A percentile compares a stretch with the other conserved stretches of the same genome.
Conservation (phyloP, 805 yeast genomes). For the Yarrowia deformans region DNA sequence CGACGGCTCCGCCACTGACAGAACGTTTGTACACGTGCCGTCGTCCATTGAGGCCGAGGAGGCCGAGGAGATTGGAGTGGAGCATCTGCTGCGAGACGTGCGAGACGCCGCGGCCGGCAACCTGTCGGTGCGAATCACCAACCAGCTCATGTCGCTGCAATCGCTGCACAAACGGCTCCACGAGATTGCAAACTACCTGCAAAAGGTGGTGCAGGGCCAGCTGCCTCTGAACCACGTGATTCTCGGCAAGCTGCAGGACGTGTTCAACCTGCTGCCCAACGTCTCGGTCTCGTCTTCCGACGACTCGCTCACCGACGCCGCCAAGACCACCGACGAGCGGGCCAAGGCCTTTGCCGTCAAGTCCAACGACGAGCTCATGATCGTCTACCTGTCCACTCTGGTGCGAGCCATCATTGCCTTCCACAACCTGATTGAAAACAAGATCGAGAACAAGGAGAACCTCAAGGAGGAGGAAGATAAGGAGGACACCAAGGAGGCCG, state of each 20-base stretch:
- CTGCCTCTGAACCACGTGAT: constrained; percentile 91
- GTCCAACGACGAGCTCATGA: constrained; percentile 96
- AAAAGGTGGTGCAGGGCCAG: constrained; percentile 70
- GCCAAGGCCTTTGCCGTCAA: constrained; percentile 85
- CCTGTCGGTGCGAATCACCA: constrained; percentile 83
- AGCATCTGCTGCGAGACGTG: constrained; percentile 90
- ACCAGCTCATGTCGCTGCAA: constrained; percentile 84
- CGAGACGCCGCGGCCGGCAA: constrained; percentile 97
- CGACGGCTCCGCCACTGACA: constrained; percentile 92
- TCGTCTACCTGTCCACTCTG: constrained; percentile 84
- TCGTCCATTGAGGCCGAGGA: constrained; percentile 95
- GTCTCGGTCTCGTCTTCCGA: constrained; percentile 53
- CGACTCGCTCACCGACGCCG: constrained; percentile 43
- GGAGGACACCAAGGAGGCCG: constrained; percentile 23
- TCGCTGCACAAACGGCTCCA: constrained; percentile 81
- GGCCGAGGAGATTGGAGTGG: constrained; percentile 99
- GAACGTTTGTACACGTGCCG: constrained; percentile 92
- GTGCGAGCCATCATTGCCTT: constrained; percentile 95
- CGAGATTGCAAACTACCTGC: constrained; percentile 79
- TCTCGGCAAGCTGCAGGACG: constrained; percentile 90
- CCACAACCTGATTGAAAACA: constrained; percentile 95
- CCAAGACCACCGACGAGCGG: constrained; percentile 59
- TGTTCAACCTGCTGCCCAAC: constrained; percentile 91
- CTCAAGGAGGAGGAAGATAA: constrained; percentile 34
- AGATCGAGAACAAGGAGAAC: constrained; percentile 73